Percentiles rank a stretch among this genome's conserved stretches.
Evolutionary conservation across 768 basidiomycete species (phyloP).

Genomic region (Hysterangium stoloniferum): DNA sequence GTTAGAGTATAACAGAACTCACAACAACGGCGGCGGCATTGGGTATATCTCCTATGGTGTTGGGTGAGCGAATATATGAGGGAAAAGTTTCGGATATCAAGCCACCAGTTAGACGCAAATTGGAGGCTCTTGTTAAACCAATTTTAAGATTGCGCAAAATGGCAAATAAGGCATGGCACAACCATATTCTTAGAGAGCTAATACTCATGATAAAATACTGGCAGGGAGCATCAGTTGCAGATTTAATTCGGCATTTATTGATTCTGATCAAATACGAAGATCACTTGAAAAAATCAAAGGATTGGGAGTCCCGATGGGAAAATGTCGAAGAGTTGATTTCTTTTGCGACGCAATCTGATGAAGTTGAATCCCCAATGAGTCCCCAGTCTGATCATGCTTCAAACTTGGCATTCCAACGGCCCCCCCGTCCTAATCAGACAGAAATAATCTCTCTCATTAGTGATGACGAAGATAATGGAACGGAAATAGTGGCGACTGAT

Average conservation of each 20-base stretch:
- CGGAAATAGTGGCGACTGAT: neutral
- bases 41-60: constrained; percentile 45
- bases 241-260: constrained; percentile 52
- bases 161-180: constrained; percentile 41
- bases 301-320: constrained; percentile 73
- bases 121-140: constrained; percentile 49
- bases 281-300: constrained; percentile 63
- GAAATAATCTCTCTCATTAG: constrained; percentile 13
- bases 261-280: constrained; percentile 56
- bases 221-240: constrained; percentile 53
- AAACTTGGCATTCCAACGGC: too few relatives aligned
- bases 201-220: neutral
- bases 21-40: constrained; percentile 41
- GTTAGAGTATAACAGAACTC: constrained; percentile 56
- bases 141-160: constrained; percentile 45
- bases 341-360: constrained; percentile 61
- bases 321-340: constrained; percentile 80
- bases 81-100: constrained; percentile 56
- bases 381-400: too few relatives aligned
- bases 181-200: neutral
- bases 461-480: constrained; percentile 13
- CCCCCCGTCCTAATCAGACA: too few relatives aligned
- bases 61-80: constrained; percentile 59
- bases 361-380: too few relatives aligned
- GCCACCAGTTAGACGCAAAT: constrained; percentile 55